Percentiles rank a stretch among this genome's conserved stretches.
Conservation (phyloP, 2,329 filamentous ascomycete genomes). For the Ascochyta pisi region DNA sequence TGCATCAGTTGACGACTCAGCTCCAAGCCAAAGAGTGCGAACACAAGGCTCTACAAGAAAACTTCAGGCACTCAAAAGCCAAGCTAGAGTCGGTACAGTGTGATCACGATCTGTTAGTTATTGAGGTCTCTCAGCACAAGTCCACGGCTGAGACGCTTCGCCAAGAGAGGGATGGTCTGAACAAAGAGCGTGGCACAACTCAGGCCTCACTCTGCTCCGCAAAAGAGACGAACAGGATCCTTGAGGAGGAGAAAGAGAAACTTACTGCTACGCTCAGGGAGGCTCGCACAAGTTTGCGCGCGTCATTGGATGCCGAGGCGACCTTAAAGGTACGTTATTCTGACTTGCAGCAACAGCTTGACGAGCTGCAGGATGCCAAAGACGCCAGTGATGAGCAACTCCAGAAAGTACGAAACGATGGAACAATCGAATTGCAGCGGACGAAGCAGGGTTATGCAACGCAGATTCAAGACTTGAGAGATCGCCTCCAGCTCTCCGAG, state of each 20-base stretch:
- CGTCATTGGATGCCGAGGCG: slow-evolving; percentile 15
- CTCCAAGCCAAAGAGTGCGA: slow-evolving; percentile 13
- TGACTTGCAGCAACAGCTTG: slow-evolving; percentile 17
- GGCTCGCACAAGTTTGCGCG: slow-evolving; percentile 11
- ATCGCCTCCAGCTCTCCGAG: slow-evolving; percentile 19
- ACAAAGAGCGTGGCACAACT: not conserved
- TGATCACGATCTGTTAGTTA: not conserved
- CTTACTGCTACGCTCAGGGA: slow-evolving; percentile 19
- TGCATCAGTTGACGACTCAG: slow-evolving; percentile 13
- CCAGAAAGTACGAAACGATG: not conserved
- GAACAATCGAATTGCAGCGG: not conserved
- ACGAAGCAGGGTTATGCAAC: not conserved
- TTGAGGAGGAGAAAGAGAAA: slow-evolving; percentile 23
- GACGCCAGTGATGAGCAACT: slow-evolving; percentile 13
- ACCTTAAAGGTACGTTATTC: slow-evolving; percentile 15
- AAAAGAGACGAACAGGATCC: not conserved
- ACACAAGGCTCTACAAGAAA: slow-evolving; percentile 1
- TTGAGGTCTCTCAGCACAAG: slow-evolving; percentile 18
- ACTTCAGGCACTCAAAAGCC: slow-evolving; percentile 1
- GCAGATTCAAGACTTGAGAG: slow-evolving; percentile 16
- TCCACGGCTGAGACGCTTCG: slow-evolving; percentile 16
- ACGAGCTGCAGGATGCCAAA: slow-evolving; percentile 15
- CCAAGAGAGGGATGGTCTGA: slow-evolving; percentile 18
- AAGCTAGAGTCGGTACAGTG: slow-evolving; percentile 12
- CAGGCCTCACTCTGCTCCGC: not conserved